Evolutionary conservation across 495 filamentous ascomycete genomes (phyloP).

Genomic region (Mytilinidion resinicola): DNA sequence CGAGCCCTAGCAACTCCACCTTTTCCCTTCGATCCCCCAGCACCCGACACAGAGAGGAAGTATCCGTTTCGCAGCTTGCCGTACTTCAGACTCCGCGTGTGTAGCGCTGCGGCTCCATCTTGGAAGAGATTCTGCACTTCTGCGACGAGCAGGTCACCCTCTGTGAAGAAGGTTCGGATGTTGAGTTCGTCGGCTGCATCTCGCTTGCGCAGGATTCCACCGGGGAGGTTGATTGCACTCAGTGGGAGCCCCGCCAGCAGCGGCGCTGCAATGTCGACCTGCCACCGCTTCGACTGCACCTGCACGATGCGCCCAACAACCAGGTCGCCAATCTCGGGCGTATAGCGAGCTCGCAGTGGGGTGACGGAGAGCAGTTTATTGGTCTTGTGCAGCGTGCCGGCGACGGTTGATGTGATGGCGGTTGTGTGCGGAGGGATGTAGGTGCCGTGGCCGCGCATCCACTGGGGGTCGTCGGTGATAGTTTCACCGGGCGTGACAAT

Average conservation of each 20-base stretch:
- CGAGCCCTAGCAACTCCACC: constrained; percentile 72
- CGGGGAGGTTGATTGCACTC: constrained; percentile 85
- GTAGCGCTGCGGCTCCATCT: constrained; percentile 77
- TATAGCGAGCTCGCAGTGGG: constrained; percentile 88
- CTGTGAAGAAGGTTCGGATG: constrained; percentile 85
- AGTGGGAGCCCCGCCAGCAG: constrained; percentile 78
- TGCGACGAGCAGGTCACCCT: constrained; percentile 83
- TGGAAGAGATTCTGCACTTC: constrained; percentile 80
- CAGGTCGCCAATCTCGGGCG: constrained; percentile 89
- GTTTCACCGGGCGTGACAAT: constrained; percentile 86
- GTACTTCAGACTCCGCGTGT: constrained; percentile 85
- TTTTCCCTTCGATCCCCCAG: constrained; percentile 46
- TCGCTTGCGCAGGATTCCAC: constrained; percentile 82
- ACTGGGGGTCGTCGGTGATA: constrained; percentile 87
- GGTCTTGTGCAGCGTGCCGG: constrained; percentile 78
- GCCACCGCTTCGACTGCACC: constrained; percentile 85
- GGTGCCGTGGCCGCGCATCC: constrained; percentile 86
- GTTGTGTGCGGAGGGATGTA: constrained; percentile 54
- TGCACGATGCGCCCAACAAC: constrained; percentile 90
- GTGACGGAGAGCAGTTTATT: constrained; percentile 92
- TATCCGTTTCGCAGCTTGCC: constrained; percentile 90
- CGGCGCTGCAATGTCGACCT: constrained; percentile 81
- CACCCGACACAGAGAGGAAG: constrained; percentile 73
- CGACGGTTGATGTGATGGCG: constrained; percentile 76
- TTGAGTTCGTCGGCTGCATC: constrained; percentile 93